Conservation (phyloP, 345 rosid species). For the Fremontodendron californicum region DNA sequence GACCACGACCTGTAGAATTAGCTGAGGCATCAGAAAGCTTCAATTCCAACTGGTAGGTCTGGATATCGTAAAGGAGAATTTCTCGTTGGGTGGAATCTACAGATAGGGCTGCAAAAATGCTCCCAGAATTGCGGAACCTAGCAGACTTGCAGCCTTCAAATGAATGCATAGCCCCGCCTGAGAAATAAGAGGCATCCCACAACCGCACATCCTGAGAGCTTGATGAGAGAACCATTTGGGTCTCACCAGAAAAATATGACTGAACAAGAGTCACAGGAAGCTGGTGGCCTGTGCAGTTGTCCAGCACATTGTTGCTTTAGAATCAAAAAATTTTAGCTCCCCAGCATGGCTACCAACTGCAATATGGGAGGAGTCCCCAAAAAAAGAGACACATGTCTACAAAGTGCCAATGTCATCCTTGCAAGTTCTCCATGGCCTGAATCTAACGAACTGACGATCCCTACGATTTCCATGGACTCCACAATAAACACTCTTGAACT, state of each 20-base stretch:
- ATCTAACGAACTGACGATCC: constrained; percentile 95
- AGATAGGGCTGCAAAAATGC: constrained; percentile 63
- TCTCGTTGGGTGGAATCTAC: constrained; percentile 57
- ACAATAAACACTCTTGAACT: constrained; percentile 65
- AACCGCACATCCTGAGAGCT: constrained; percentile 76
- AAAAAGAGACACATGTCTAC: constrained; percentile 76
- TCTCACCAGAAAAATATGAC: constrained; percentile 54
- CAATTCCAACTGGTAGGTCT: constrained; percentile 50
- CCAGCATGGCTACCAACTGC: constrained; percentile 91
- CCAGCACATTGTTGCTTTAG: constrained; percentile 62
- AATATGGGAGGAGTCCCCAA: constrained; percentile 71
- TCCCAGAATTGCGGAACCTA: constrained; percentile 82
- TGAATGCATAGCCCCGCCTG: constrained; percentile 68
- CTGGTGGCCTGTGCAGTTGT: constrained; percentile 75
- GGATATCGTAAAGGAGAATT: constrained; percentile 80
- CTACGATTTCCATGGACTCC: constrained; percentile 93
- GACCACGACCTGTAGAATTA: constrained; percentile 62
- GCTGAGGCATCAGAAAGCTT: constrained; percentile 56
- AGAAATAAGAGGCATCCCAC: constrained; percentile 77
- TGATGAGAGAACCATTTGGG: constrained; percentile 78
- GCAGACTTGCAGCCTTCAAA: constrained; percentile 87
- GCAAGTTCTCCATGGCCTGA: constrained; percentile 90
- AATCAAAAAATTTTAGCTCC: constrained; percentile 74
- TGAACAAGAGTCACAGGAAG: constrained; percentile 71
- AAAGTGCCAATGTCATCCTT: constrained; percentile 77